These are phyloP conservation scores for Talaromyces wortmannii DNA, from an alignment of 495 filamentous ascomycete species.

Conservation along the genomic window DNA sequence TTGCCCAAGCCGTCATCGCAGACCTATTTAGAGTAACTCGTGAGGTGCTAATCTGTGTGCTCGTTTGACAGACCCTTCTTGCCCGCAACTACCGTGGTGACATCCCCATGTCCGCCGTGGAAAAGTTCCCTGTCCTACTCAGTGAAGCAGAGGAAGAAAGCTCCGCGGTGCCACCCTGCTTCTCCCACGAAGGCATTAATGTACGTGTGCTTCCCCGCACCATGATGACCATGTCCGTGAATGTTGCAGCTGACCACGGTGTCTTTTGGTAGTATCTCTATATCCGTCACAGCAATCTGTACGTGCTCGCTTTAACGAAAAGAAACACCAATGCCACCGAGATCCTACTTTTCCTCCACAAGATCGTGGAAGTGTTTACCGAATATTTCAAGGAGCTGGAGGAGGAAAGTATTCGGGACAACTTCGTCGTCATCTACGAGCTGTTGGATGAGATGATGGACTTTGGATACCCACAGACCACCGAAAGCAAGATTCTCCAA, in stretches of 20 bases:
- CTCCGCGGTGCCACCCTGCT: conserved; percentile 94
- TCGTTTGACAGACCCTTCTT: conserved; percentile 69
- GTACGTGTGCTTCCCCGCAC: conserved; percentile 40
- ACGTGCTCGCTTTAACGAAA: conserved; percentile 96
- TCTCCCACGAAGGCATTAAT: conserved; percentile 98
- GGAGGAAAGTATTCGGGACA: conserved; percentile 98
- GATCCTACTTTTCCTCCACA: conserved; percentile 96
- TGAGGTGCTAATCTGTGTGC: conserved; percentile 3
- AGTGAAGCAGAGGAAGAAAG: conserved; percentile 99
- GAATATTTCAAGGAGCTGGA: conserved; percentile 99
- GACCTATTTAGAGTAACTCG: neutral
- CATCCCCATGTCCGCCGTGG: conserved; percentile 98
- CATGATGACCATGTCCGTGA: too few species aligned
- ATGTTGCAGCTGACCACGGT: neutral
- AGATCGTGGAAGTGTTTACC: conserved; percentile 97
- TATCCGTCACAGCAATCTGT: conserved; percentile 99
- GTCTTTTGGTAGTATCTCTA: conserved; percentile 75
- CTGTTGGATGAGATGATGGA: conserved; percentile 99
- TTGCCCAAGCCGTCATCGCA: too few species aligned
- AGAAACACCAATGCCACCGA: conserved; percentile 98
- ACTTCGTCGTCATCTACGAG: conserved; percentile 99
- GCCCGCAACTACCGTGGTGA: conserved; percentile 98
- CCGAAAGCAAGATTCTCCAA: conserved; percentile 97
- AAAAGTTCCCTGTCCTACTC: conserved; percentile 95
- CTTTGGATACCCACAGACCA: conserved; percentile 98